Evolutionary conservation across 169 alveolate species (phyloP).

Genomic region (Eimeria acervulina): DNA sequence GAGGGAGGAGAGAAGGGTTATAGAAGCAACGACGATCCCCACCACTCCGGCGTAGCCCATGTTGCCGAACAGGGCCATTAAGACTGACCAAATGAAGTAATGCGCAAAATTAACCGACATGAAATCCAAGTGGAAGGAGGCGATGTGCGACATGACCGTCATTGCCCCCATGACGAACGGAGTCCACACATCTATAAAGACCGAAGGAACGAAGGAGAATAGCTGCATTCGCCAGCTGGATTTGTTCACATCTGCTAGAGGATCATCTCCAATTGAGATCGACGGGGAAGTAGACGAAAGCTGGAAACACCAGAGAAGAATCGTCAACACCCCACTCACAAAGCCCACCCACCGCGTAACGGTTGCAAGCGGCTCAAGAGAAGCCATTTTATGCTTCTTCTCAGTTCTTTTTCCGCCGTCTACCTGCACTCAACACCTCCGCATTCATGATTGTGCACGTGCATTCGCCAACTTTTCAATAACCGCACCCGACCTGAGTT

Average conservation of each 20-base stretch:
- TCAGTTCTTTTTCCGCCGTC: background rate
- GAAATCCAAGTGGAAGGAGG: conserved; percentile 70
- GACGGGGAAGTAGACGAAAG: conserved; percentile 76
- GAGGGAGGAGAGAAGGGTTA: conserved; percentile 79
- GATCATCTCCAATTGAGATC: conserved; percentile 64
- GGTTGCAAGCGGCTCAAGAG: conserved; percentile 67
- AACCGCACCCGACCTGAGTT: background rate
- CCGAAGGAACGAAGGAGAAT: conserved; percentile 80
- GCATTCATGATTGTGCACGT: background rate
- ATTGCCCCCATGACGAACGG: conserved; percentile 84
- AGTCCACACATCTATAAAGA: conserved; percentile 83
- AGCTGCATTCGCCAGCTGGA: conserved; percentile 79
- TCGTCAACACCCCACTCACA: conserved; percentile 70
- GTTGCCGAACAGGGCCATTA: conserved; percentile 82
- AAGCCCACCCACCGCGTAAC: conserved; percentile 82
- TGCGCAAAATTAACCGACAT: conserved; percentile 68
- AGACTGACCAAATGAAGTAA: conserved; percentile 77
- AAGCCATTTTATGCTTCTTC: background rate
- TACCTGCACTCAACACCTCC: conserved; percentile 36
- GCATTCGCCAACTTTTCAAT: background rate
- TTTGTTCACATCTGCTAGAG: conserved; percentile 78
- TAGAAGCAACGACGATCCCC: conserved; percentile 76
- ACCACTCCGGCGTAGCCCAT: conserved; percentile 82
- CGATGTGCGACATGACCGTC: conserved; percentile 83
- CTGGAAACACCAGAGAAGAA: conserved; percentile 73